Evolutionary conservation across 441 rosid species (phyloP).

Genomic region (Raphanus hybrid): DNA sequence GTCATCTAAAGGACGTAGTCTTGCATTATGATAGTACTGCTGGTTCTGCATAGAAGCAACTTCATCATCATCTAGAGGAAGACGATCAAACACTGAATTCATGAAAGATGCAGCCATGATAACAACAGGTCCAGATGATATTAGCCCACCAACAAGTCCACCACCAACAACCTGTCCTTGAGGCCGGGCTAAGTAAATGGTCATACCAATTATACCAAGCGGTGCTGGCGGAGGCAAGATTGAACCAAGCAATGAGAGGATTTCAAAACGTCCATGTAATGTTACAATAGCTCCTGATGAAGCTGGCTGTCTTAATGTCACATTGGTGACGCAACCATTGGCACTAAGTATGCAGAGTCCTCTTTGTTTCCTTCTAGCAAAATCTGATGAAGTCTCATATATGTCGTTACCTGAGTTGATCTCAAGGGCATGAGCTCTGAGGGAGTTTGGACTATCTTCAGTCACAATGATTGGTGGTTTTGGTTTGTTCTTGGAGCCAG

Average conservation of each 20-base stretch:
- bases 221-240: slow-evolving; percentile 80
- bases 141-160: slow-evolving; percentile 62
- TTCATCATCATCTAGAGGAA: slow-evolving; percentile 66
- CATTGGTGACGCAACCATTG: neutral
- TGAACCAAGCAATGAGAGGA: slow-evolving; percentile 68
- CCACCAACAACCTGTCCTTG: slow-evolving; percentile 85
- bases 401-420: slow-evolving; percentile 69
- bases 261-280: slow-evolving; percentile 74
- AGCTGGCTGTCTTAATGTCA: slow-evolving; percentile 33
- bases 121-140: slow-evolving; percentile 76
- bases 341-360: neutral
- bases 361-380: neutral
- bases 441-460: slow-evolving; percentile 68
- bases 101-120: slow-evolving; percentile 74
- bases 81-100: slow-evolving; percentile 72
- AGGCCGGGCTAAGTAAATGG: slow-evolving; percentile 68
- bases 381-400: slow-evolving; percentile 13
- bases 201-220: slow-evolving; percentile 65
- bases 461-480: slow-evolving; percentile 74
- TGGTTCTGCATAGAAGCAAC: slow-evolving; percentile 56
- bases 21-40: slow-evolving; percentile 62
- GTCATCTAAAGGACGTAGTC: slow-evolving; percentile 72
- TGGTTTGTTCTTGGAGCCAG: slow-evolving; percentile 81
- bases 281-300: slow-evolving; percentile 66
- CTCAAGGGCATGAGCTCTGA: slow-evolving; percentile 75